A percentile compares a stretch with the other conserved stretches of the same genome.
These are phyloP conservation scores for Pestalotiopsis fici DNA, from an alignment of 2,329 filamentous ascomycete species.

Conservation along the genomic window DNA sequence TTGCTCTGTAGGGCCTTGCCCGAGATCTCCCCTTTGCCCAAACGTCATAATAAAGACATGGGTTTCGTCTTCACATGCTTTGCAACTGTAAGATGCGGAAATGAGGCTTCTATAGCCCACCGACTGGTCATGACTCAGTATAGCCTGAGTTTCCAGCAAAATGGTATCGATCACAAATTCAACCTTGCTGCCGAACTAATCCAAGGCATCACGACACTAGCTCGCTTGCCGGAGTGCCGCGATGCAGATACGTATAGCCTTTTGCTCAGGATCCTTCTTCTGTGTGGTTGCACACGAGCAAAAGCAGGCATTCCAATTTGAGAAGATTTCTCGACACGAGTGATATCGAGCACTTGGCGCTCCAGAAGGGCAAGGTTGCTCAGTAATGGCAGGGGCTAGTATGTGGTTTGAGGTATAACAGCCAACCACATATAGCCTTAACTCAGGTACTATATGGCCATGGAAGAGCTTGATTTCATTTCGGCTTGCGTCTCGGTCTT, in stretches of 20 bases:
- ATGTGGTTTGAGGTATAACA: conserved; percentile 33
- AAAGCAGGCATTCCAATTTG: background rate
- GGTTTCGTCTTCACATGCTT: conserved; percentile 1
- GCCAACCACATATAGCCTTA: conserved; percentile 36
- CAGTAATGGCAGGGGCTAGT: conserved; percentile 18
- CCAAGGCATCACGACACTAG: background rate
- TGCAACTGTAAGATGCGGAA: background rate
- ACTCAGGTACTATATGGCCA: conserved; percentile 30
- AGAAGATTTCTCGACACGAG: background rate
- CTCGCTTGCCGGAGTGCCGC: background rate
- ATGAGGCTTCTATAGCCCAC: background rate
- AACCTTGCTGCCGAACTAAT: background rate
- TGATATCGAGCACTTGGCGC: background rate
- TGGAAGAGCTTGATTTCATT: conserved; percentile 32
- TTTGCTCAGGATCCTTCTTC: background rate
- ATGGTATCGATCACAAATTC: background rate
- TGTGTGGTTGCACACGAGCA: conserved; percentile 5
- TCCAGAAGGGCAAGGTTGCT: conserved; percentile 11
- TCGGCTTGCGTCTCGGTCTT: conserved; percentile 28
- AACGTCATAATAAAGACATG: background rate
- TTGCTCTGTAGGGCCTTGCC: background rate
- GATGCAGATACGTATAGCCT: background rate
- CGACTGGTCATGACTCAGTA: background rate
- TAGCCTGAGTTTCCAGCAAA: background rate
- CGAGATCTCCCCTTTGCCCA: background rate